These are phyloP conservation scores for Arabis hirsuta DNA, from an alignment of 345 rosid species.

Conservation along the genomic window DNA sequence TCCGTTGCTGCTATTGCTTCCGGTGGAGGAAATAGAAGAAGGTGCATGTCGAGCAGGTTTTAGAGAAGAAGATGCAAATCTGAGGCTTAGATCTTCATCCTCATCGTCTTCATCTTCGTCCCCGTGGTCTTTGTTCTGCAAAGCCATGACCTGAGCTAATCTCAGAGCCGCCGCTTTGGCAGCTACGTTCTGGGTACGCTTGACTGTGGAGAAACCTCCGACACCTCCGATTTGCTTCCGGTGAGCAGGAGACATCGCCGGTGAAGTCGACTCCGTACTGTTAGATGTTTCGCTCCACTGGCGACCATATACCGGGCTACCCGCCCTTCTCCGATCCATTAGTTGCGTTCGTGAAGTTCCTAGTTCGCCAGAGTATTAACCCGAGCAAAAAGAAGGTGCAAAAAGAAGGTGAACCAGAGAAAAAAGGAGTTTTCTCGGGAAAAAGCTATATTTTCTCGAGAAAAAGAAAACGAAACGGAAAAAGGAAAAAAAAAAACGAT, in stretches of 20 bases:
- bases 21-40: slow-evolving; percentile 44
- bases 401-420: slow-evolving; percentile 15
- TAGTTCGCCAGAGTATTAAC: background rate
- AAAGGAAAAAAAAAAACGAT: slow-evolving; percentile 24
- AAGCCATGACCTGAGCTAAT: slow-evolving; percentile 95
- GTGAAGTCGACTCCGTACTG: slow-evolving; percentile 89
- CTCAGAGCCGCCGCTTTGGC: slow-evolving; percentile 98
- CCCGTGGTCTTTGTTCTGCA: slow-evolving; percentile 81
- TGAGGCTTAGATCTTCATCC: slow-evolving; percentile 68
- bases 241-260: slow-evolving; percentile 88
- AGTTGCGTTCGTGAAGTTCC: slow-evolving; percentile 11
- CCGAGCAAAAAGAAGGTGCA: slow-evolving; percentile 13
- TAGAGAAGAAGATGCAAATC: slow-evolving; percentile 52
- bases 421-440: slow-evolving; percentile 28
- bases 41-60: slow-evolving; percentile 40
- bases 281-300: slow-evolving; percentile 91
- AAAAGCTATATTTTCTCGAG: slow-evolving; percentile 36
- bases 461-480: background rate
- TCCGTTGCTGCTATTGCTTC: slow-evolving; percentile 46
- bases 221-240: slow-evolving; percentile 58
- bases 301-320: slow-evolving; percentile 78
- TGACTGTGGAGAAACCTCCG: slow-evolving; percentile 69
- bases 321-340: slow-evolving; percentile 93
- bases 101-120: slow-evolving; percentile 68
- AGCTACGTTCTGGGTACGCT: slow-evolving; percentile 94